Evolutionary conservation across 139 green algal species (phyloP), one percentile per base, ranked within the genome.

Genomic region (Tetraselmis chui): DNA sequence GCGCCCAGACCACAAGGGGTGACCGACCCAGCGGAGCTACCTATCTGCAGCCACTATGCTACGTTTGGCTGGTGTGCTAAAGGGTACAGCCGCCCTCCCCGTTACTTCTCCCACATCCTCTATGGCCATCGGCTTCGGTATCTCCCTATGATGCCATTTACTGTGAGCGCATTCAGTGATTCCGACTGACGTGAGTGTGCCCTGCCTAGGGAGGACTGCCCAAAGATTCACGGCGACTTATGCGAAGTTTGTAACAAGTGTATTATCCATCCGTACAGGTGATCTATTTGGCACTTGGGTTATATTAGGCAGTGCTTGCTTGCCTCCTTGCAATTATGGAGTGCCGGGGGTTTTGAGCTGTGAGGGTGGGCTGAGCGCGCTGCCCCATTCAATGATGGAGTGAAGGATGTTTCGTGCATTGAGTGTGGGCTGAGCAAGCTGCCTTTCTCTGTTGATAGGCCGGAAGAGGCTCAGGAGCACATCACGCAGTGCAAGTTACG

Each of bases 171-270:
- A n/a, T n/a, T n/a, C n/a, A n/a, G n/a, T n/a, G n/a, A n/a, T n/a
- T n/a, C n/a, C n/a, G n/a, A n/a, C n/a, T n/a, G n/a, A n/a, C n/a
- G n/a, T 18, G 45, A 5, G 45, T 25, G 45, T 67, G 45, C 45
- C 45, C 18, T 67, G 45, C 5, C 45, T 67, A 67, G 45, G 0
- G 82, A 86, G 1, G 31, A 75, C 32, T 95, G 92, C 89, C 79
- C 80, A 1, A 80, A 89, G n/a, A 85, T 90, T 0, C 92, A 95
- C 30, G 92, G 92, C 0, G 76, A 89, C 1, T 75, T 83, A 28
- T 95, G 92, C 81, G 82, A 93, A 87, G 88, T 92, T 2, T 91
- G 88, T 80, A 32, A 77, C 23, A 80, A 87, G 28, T 84, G 79
- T n/a, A 77, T 31, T 32, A n/a, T 79, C 11, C 58, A 76, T 30